Evolutionary conservation across 2,329 filamentous ascomycete species (phyloP), one percentile per base, ranked within the genome.

Genomic region (Claviceps sp.): DNA sequence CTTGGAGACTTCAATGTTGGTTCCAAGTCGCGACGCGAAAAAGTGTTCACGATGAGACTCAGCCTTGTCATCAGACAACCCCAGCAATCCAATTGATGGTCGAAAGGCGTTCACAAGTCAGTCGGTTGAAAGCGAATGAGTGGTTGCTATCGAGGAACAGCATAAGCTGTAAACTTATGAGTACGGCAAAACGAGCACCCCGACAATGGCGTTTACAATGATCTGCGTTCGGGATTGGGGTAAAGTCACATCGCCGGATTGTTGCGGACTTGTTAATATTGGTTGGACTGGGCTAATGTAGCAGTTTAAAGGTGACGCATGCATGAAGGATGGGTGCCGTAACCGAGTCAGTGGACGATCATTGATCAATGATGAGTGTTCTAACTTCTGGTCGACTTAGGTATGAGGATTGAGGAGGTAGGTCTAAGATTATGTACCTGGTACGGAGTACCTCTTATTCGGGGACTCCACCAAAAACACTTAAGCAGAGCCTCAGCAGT

Each of bases 271-370:
- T 44, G 45, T 23, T 40, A n/a, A 42, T 42, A 20, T 20, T 42
- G 39, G 39, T 20, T 20, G 11, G 39, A 42, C 22, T 13, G 17
- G 17, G 20, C 17, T 20, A 16, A 40, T 16, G 38, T 40, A 42
- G 39, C 39, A 20, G 8, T 42, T 22, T 42, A 9, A 40, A 39
- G 37, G 14, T 39, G 37, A 39, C 29, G 37, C 37, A 39, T 39
- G 37, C 13, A n/a, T 38, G 14, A 38, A n/a, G 37, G 37, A 38
- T 42, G 39, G 40, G 34, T 49, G 50, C 45, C 26, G 22, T 40
- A 51, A 38, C 29, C 45, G 44, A 47, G 44, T 23, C 50, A 43
- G 50, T 47, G 26, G 50, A 40, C 13, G 37, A n/a, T 38, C 13
- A n/a, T 13, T 38, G 37, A 14, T 23, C n/a, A n/a, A n/a, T n/a